phyloP scores from a whole-genome alignment of 179 eudicot genomes.

The Drosera spatulata region DNA sequence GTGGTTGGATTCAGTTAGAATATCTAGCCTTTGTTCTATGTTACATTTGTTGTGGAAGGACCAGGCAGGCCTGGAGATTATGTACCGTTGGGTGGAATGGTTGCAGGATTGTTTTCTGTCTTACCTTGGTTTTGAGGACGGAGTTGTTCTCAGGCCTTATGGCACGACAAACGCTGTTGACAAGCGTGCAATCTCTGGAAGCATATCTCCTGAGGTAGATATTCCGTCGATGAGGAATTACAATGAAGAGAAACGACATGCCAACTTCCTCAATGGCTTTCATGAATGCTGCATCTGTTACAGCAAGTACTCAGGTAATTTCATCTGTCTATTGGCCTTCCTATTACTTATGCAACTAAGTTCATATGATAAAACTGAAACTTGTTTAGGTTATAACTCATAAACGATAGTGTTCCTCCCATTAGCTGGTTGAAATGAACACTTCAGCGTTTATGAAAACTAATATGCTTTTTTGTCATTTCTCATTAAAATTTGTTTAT shows the following conservation, averaged over 20 bases:
- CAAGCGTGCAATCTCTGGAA: constrained; percentile 72
- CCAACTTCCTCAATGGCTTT: constrained; percentile 44
- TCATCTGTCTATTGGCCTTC: background rate
- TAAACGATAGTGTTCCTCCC: too few relatives aligned
- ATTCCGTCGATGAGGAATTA: constrained; percentile 72
- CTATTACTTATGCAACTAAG: too few relatives aligned
- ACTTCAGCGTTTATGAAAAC: too few relatives aligned
- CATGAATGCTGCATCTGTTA: constrained; percentile 87
- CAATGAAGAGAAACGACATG: constrained; percentile 47
- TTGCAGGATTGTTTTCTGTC: constrained; percentile 54
- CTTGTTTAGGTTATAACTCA: too few relatives aligned
- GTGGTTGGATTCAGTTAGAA: constrained; percentile 60
- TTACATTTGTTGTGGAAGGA: constrained; percentile 79
- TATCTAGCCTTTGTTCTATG: constrained; percentile 58
- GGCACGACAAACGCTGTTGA: constrained; percentile 37
- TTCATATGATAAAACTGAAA: too few relatives aligned
- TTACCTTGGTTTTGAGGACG: constrained; percentile 52
- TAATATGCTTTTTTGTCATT: too few relatives aligned
- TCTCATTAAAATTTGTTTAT: too few relatives aligned
- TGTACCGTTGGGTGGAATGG: constrained; percentile 87
- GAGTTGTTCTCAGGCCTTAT: constrained; percentile 71
- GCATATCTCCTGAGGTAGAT: constrained; percentile 70
- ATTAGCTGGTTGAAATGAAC: too few relatives aligned
- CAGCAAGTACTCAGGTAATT: constrained; percentile 73
- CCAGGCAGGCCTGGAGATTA: constrained; percentile 72